Base-by-base conservation (phyloP, 768 basidiomycete species). In the Phylloporus sp. region DNA sequence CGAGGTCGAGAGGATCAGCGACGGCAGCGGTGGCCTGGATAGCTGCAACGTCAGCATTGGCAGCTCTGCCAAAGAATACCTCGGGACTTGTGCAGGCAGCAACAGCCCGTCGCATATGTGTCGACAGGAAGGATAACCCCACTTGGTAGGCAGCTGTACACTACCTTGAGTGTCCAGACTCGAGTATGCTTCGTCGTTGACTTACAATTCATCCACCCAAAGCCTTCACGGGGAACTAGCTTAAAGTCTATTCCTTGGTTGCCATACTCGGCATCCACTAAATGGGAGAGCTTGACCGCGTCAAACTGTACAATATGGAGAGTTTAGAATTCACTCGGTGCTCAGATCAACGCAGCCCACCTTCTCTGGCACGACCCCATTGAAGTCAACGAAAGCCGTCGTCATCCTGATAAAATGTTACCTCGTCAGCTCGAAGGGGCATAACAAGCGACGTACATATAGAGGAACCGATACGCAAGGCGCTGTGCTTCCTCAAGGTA, bases 181-280 rank as follows among this genome's bases (percentile, higher is more conserved):
- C 28, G 13, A 28, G 38, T 10, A 24, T 32, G 8, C 15, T 26
- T 20, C 0, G 2, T 29, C 11, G 16, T 11, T 34, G 11, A 73
- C 85, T 54, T 61, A 92, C 91, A 79, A 56, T 95, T 95, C 89
- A 94, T 97, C 95, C 94, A 97, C 9, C 95, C 95, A 65, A 98
- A 99, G 49, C 95, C 95, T 72, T 98, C 95, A 13, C 94, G 81
- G 45, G 95, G 95, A 39, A 97, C 89, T 80, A 95, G 85, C 74
- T 95, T 92, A 76, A 99, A 99, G 74, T 99, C 95, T 59, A 95
- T 79, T 44, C 95, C 95, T 65, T 94, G 91, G 67, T 94, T 94
- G 9, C 93, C 88, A 61, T 97, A 97, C 73, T 97, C 95, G 40
- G 95, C 97, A 64, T 95, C 95, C 6, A 99, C 95, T 42, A 97